phyloP scores from a whole-genome alignment of 1,284 basidiomycete species.

The Porodaedalea pini region DNA sequence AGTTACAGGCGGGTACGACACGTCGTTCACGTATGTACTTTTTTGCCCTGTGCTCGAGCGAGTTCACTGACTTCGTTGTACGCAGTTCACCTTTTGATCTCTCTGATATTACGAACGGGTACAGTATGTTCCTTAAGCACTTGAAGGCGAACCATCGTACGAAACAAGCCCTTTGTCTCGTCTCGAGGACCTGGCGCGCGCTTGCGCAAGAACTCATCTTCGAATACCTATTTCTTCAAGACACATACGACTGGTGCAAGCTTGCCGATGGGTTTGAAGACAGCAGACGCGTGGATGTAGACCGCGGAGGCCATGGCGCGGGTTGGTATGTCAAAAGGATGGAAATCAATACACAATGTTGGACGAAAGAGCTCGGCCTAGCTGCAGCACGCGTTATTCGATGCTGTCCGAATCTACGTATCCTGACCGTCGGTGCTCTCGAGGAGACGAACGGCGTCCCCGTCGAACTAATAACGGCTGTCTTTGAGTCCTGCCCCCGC shows the following conservation, averaged over 20 bases:
- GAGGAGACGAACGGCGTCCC: conserved; percentile 13
- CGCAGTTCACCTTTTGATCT: conserved; percentile 19
- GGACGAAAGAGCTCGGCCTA: conserved; percentile 8
- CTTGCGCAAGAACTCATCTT: conserved; percentile 18
- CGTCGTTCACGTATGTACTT: conserved; percentile 7
- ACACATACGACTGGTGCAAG: conserved; percentile 10
- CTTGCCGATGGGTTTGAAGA: conserved; percentile 16
- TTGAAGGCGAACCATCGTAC: conserved; percentile 12
- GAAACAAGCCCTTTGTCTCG: conserved; percentile 16
- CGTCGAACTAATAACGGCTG: conserved; percentile 10
- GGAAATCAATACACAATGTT: conserved; percentile 11
- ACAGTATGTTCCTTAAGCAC: conserved; percentile 10
- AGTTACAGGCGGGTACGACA: conserved; percentile 18
- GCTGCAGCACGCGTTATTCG: conserved; percentile 19
- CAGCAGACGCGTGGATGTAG: neutral
- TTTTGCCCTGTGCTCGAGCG: neutral
- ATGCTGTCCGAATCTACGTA: conserved; percentile 18
- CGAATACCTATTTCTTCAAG: conserved; percentile 18
- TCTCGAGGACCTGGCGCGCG: conserved; percentile 11
- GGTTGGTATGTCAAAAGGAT: conserved; percentile 17
- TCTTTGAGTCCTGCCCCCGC: conserved; percentile 15
- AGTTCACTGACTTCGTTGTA: neutral
- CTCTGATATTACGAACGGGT: conserved; percentile 16
- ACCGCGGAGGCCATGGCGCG: conserved; percentile 9
- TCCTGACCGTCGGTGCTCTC: conserved; percentile 12